phyloP scores from a whole-genome alignment of 495 filamentous ascomycete species.

The Hyaloscypha variabilis region DNA sequence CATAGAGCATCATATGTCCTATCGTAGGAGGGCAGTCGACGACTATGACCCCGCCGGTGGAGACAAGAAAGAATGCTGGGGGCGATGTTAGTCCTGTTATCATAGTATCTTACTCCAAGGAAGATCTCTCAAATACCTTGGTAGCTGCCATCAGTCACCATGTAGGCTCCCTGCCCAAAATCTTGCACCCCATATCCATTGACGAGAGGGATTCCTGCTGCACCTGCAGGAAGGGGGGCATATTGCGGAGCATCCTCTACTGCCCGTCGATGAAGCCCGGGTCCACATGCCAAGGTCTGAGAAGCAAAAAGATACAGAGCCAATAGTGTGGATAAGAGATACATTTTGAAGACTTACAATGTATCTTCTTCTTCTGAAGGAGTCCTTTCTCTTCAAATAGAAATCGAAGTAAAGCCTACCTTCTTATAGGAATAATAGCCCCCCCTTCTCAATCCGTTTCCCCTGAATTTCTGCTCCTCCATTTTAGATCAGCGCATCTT shows the following conservation, averaged over 20 bases:
- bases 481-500: too few relatives aligned
- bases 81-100: neutral
- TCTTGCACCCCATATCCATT: slow-evolving; percentile 37
- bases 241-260: neutral
- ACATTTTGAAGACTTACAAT: too few relatives aligned
- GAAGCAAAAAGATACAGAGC: too few relatives aligned
- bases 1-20: slow-evolving; percentile 38
- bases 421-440: too few relatives aligned
- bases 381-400: too few relatives aligned
- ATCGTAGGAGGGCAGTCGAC: slow-evolving; percentile 45
- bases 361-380: too few relatives aligned
- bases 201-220: slow-evolving; percentile 15
- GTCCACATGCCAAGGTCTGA: too few relatives aligned
- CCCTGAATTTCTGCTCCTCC: too few relatives aligned
- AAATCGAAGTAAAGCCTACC: too few relatives aligned
- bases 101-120: neutral
- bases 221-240: slow-evolving; percentile 17
- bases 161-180: slow-evolving; percentile 42
- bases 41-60: slow-evolving; percentile 39
- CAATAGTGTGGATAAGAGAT: too few relatives aligned
- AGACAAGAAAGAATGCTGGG: slow-evolving; percentile 36
- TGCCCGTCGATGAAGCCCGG: too few relatives aligned
- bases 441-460: too few relatives aligned
- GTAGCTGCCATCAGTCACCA: slow-evolving; percentile 36
- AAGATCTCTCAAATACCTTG: slow-evolving; percentile 1